These are phyloP conservation scores for Cercospora citrullina DNA, from an alignment of 2,329 filamentous ascomycete genomes.

Conservation along the genomic window DNA sequence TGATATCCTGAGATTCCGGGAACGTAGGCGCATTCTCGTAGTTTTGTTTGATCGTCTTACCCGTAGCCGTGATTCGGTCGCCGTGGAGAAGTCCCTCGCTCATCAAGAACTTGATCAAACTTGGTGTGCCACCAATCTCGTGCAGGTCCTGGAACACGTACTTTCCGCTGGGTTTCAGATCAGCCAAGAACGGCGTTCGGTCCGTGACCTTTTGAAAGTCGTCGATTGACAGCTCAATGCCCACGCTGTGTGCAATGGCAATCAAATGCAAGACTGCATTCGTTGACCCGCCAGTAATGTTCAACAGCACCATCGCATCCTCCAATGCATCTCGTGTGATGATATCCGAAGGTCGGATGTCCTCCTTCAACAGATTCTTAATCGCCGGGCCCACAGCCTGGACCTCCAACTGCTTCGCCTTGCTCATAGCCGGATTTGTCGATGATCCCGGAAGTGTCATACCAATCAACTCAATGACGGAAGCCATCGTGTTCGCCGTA, in stretches of 20 bases:
- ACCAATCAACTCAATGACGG: conserved; percentile 53
- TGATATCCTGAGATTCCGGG: conserved; percentile 68
- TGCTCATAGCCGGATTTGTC: conserved; percentile 52
- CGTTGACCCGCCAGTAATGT: conserved; percentile 53
- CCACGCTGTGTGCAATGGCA: conserved; percentile 53
- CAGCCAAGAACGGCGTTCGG: conserved; percentile 53
- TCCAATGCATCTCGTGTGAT: conserved; percentile 52
- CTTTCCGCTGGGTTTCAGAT: conserved; percentile 55
- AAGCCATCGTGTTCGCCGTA: conserved; percentile 56
- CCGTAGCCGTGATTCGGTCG: conserved; percentile 52
- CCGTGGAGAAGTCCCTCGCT: conserved; percentile 53
- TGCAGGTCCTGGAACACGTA: conserved; percentile 62
- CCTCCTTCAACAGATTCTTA: conserved; percentile 53
- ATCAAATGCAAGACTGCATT: conserved; percentile 55
- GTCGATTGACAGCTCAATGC: conserved; percentile 53
- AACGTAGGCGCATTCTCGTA: conserved; percentile 61
- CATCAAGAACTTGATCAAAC: conserved; percentile 53
- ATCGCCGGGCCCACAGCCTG: conserved; percentile 53
- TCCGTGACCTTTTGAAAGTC: conserved; percentile 55
- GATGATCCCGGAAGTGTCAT: conserved; percentile 54
- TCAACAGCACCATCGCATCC: conserved; percentile 54
- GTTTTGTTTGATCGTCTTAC: conserved; percentile 53
- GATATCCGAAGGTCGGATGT: conserved; percentile 53
- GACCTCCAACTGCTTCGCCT: conserved; percentile 54
- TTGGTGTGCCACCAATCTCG: conserved; percentile 53